Evolutionary conservation across 768 basidiomycete species (phyloP), one percentile per base, ranked within the genome.

Genomic region (Clavaria fumosa): DNA sequence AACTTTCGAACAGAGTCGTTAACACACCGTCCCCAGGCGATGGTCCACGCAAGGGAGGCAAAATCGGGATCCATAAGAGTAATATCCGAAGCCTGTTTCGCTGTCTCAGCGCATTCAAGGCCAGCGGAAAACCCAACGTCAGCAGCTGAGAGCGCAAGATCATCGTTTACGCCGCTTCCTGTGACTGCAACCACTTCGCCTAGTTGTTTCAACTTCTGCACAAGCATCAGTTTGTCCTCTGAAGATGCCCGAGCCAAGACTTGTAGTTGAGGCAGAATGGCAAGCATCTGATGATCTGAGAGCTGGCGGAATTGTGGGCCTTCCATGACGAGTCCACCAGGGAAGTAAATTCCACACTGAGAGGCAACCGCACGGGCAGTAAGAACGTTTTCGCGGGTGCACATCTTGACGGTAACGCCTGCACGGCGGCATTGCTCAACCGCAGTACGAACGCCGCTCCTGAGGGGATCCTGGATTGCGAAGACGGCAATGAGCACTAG

Each of bases 311-410:
- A 99, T 3, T 79, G 69, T 0, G 93, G 93, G 0, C 95, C 91
- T 53, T 99, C 95, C 88, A 97, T 96, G 58, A 99, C 83, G 46
- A 97, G 72, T 20, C 95, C 95, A 18, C 91, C 91, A 3, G 80
- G 58, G n/a, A 80, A 82, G 61, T 82, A 97, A 53, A 97, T 96
- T 26, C 91, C 90, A 50, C 93, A 97, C 50, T 99, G 91, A 1
- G 70, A 69, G 15, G 95, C 93, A 49, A 99, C 97, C 4, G 91
- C 95, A n/a, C 89, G 76, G 35, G 85, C 86, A 1, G 85, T 91
- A 37, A 95, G 73, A 35, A 90, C 86, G 45, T 95, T 96, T 57
- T 97, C 91, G 46, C 93, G 95, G 0, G 95, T 97, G 55, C 88
- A 93, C 91, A 96, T 97, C 63, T 95, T 96, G 61, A 97, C 78